Percentiles rank a stretch among this genome's conserved stretches.
phyloP scores from a whole-genome alignment of 169 alveolate genomes.

The Plasmodium cynomolgi region DNA sequence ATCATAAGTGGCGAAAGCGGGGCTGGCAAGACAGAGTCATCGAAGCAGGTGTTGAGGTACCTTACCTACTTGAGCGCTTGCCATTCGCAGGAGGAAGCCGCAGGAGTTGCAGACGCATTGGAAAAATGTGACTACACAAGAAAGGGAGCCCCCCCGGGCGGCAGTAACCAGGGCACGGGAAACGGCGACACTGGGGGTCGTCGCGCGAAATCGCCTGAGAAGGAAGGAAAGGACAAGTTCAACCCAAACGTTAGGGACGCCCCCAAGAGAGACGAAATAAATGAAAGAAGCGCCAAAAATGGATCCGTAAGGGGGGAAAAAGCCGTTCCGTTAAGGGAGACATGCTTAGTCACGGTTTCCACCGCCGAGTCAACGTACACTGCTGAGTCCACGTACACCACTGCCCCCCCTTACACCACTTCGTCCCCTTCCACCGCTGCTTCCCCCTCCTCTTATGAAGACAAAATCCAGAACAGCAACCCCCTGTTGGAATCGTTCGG shows the following conservation, averaged over 20 bases:
- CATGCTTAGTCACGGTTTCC: neutral
- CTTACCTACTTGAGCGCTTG: constrained; percentile 80
- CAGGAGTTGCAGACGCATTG: neutral
- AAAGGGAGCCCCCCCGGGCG: neutral
- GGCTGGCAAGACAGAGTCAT: constrained; percentile 99
- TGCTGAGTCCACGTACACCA: no score
- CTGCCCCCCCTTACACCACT: no score
- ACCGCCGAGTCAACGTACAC: neutral
- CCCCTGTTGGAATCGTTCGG: constrained; percentile 99
- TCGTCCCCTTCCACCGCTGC: neutral
- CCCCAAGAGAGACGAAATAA: neutral
- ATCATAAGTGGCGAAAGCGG: constrained; percentile 99
- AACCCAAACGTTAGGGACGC: neutral
- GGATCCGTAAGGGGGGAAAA: neutral
- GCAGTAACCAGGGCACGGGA: neutral
- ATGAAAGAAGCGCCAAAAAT: neutral
- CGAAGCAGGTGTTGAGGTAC: constrained; percentile 91
- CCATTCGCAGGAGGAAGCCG: neutral
- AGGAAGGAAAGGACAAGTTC: neutral
- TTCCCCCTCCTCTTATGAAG: constrained; percentile 70
- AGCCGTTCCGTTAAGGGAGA: neutral
- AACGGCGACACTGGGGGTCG: neutral
- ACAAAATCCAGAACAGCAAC: constrained; percentile 92
- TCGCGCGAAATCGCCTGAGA: neutral
- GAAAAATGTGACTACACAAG: neutral